phyloP scores from a whole-genome alignment of 106 monocot genomes.

The Dendrobium officinale region DNA sequence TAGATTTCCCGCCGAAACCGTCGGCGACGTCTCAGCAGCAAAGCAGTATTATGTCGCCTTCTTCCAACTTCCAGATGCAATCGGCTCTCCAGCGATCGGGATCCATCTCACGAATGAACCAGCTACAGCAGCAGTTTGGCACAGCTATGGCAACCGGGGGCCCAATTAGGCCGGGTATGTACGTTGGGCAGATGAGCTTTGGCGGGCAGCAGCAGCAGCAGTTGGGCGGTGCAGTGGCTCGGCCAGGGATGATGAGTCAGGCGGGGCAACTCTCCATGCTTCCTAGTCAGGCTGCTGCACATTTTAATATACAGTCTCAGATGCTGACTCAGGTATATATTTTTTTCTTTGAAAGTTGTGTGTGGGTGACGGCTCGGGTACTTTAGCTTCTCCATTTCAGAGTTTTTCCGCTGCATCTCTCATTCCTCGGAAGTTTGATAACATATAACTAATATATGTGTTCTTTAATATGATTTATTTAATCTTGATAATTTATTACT shows the following conservation, averaged over 20 bases:
- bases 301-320: slow-evolving; percentile 64
- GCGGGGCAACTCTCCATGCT: slow-evolving; percentile 59
- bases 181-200: slow-evolving; percentile 35
- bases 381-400: neutral
- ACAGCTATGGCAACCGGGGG: slow-evolving; percentile 26
- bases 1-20: neutral
- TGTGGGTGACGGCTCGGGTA: too few relatives aligned
- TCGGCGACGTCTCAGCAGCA: slow-evolving; percentile 4
- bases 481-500: neutral
- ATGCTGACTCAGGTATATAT: slow-evolving; percentile 55
- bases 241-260: slow-evolving; percentile 44
- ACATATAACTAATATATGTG: neutral
- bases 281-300: slow-evolving; percentile 46
- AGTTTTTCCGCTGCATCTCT: neutral
- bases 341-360: too few relatives aligned
- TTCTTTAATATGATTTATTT: neutral
- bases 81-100: neutral
- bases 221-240: slow-evolving; percentile 21
- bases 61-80: neutral
- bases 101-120: slow-evolving; percentile 4
- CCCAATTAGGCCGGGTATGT: slow-evolving; percentile 11
- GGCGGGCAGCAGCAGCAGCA: slow-evolving; percentile 26
- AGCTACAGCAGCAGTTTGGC: slow-evolving; percentile 62
- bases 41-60: neutral
- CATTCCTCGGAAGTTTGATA: neutral